Percentiles rank a stretch among this genome's conserved stretches.
Evolutionary conservation across 2,329 filamentous ascomycete genomes (phyloP).

Genomic region (Podosphaera aphanis): DNA sequence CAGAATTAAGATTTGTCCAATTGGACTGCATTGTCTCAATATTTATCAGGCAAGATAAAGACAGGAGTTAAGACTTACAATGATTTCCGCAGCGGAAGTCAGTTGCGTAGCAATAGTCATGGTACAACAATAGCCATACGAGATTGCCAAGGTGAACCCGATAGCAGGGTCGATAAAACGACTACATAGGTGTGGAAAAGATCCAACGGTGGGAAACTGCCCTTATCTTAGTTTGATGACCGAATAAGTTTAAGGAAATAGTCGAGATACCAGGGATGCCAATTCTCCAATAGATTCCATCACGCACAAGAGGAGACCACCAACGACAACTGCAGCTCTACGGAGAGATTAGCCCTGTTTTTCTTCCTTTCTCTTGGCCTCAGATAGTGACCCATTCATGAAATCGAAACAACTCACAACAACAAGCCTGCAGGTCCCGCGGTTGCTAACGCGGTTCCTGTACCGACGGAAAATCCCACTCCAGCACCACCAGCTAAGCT

Average conservation of each 20-base stretch:
- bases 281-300: conserved; percentile 28
- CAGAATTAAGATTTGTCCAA: conserved; percentile 2
- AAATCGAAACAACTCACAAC: conserved; percentile 11
- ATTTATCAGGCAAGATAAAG: conserved; percentile 32
- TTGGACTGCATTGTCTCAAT: not conserved
- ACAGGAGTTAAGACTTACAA: conserved; percentile 30
- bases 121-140: conserved; percentile 18
- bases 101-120: conserved; percentile 14
- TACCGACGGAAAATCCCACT: conserved; percentile 30
- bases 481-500: conserved; percentile 33
- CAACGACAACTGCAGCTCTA: conserved; percentile 26
- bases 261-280: conserved; percentile 16
- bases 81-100: conserved; percentile 23
- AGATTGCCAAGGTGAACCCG: conserved; percentile 24
- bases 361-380: too few species aligned
- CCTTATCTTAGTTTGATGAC: not conserved
- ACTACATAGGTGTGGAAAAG: conserved; percentile 24
- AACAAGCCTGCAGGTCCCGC: conserved; percentile 29
- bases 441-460: conserved; percentile 28
- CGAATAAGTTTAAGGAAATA: not conserved
- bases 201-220: conserved; percentile 27
- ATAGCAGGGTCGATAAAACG: conserved; percentile 26
- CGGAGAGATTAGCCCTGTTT: too few species aligned
- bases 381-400: too few species aligned
- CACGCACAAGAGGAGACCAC: conserved; percentile 26